phyloP scores from a whole-genome alignment of 2,329 filamentous ascomycete genomes.

The Neurospora crassa region DNA sequence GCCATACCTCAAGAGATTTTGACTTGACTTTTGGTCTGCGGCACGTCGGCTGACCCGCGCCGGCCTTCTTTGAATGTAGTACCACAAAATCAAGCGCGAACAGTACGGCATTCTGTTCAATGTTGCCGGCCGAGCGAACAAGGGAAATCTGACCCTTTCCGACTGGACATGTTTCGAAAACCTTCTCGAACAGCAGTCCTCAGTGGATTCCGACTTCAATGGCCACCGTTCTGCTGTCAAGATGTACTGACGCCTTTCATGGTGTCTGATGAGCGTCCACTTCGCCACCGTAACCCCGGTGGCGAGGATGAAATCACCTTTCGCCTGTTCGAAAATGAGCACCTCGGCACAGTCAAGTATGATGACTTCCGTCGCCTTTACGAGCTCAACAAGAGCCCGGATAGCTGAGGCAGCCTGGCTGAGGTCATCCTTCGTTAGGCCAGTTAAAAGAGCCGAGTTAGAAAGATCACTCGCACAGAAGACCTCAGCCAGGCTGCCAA shows the following conservation, averaged over 20 bases:
- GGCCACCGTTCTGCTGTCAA: not conserved
- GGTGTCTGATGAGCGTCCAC: not conserved
- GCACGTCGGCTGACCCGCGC: constrained; percentile 1
- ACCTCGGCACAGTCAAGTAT: constrained; percentile 78
- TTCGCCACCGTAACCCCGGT: constrained; percentile 40
- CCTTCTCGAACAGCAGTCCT: constrained; percentile 63
- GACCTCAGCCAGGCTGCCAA: constrained; percentile 92
- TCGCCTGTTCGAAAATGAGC: constrained; percentile 83
- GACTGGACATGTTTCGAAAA: constrained; percentile 96
- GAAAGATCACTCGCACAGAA: constrained; percentile 87
- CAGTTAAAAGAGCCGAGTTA: constrained; percentile 70
- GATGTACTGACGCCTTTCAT: not conserved
- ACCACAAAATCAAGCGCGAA: constrained; percentile 91
- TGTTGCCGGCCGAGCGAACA: constrained; percentile 72
- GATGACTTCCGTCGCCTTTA: constrained; percentile 79
- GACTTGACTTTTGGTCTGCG: not conserved
- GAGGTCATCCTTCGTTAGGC: constrained; percentile 88
- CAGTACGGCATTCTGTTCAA: constrained; percentile 91
- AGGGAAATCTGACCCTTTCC: constrained; percentile 62
- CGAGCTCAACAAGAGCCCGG: constrained; percentile 75
- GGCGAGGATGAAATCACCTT: constrained; percentile 99
- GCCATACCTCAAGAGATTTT: constrained; percentile 56
- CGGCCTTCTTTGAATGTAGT: constrained; percentile 40
- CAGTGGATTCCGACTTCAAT: not conserved
- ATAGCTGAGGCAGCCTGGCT: constrained; percentile 45